Conservation (phyloP, 148 eudicot species). For the Camellia japonica region DNA sequence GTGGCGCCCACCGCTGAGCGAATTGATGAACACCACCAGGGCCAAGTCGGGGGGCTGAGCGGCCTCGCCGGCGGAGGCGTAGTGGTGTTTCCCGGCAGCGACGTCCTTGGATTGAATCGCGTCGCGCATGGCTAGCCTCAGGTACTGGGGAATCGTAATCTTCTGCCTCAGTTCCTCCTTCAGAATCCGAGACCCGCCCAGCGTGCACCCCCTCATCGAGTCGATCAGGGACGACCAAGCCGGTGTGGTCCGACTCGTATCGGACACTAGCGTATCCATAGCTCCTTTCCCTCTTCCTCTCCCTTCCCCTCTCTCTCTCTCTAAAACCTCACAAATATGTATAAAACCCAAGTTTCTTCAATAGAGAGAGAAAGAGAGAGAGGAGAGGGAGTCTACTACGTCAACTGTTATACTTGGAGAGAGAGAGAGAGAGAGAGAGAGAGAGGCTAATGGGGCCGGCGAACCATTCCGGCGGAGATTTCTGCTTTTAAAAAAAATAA, state of each 20-base stretch:
- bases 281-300: not conserved
- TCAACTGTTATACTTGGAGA: too few relatives aligned
- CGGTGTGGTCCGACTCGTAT: slow-evolving; percentile 17
- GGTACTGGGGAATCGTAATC: slow-evolving; percentile 56
- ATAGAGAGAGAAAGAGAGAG: not conserved
- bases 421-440: not conserved
- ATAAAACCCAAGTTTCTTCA: not conserved
- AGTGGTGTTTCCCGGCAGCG: slow-evolving; percentile 21
- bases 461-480: not conserved
- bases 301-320: not conserved
- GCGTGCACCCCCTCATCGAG: slow-evolving; percentile 50
- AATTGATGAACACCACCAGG: slow-evolving; percentile 70
- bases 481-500: not conserved
- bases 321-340: not conserved
- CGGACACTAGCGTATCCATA: slow-evolving; percentile 29
- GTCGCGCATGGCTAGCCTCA: slow-evolving; percentile 49
- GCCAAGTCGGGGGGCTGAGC: slow-evolving; percentile 43
- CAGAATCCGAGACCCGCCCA: slow-evolving; percentile 40
- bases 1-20: slow-evolving; percentile 79
- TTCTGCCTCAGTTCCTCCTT: slow-evolving; percentile 47
- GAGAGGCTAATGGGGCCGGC: not conserved
- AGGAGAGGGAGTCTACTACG: not conserved
- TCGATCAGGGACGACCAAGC: slow-evolving; percentile 61
- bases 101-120: slow-evolving; percentile 49
- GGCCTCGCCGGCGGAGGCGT: slow-evolving; percentile 28